These are phyloP conservation scores for Epichloe gansuensis DNA, from an alignment of 2,329 filamentous ascomycete genomes.

Conservation along the genomic window DNA sequence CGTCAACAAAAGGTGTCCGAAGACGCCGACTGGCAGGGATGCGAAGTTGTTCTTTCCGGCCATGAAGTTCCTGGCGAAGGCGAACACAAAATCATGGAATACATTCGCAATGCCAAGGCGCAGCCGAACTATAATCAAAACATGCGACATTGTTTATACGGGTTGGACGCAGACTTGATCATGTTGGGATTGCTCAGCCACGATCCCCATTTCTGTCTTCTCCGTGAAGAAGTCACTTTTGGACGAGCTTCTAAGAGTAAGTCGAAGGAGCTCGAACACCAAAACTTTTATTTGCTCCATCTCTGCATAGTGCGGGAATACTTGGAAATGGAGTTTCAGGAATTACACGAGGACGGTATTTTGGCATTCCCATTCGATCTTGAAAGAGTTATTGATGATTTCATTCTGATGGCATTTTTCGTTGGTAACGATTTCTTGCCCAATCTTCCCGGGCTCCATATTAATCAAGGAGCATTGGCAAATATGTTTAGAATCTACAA, in stretches of 20 bases:
- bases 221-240: conserved; percentile 97
- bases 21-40: conserved; percentile 93
- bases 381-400: conserved; percentile 96
- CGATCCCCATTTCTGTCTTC: conserved; percentile 93
- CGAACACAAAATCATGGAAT: conserved; percentile 99
- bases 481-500: conserved; percentile 99
- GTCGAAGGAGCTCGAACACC: conserved; percentile 92
- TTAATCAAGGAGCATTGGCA: conserved; percentile 93
- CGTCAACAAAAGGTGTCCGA: conserved; percentile 98
- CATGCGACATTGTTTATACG: conserved; percentile 91
- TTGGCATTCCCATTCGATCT: conserved; percentile 78
- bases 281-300: conserved; percentile 97
- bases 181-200: conserved; percentile 97
- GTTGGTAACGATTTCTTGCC: conserved; percentile 98
- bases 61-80: conserved; percentile 97
- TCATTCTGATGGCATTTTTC: conserved; percentile 99
- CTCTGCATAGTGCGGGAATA: conserved; percentile 97
- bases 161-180: conserved; percentile 92
- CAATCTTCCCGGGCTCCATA: conserved; percentile 89
- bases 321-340: conserved; percentile 91
- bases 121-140: conserved; percentile 89
- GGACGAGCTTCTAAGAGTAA: conserved; percentile 78
- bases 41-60: conserved; percentile 89
- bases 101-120: conserved; percentile 93
- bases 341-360: conserved; percentile 61